These are phyloP conservation scores for Ulmus americana DNA, from an alignment of 331 rosid genomes.

Conservation along the genomic window DNA sequence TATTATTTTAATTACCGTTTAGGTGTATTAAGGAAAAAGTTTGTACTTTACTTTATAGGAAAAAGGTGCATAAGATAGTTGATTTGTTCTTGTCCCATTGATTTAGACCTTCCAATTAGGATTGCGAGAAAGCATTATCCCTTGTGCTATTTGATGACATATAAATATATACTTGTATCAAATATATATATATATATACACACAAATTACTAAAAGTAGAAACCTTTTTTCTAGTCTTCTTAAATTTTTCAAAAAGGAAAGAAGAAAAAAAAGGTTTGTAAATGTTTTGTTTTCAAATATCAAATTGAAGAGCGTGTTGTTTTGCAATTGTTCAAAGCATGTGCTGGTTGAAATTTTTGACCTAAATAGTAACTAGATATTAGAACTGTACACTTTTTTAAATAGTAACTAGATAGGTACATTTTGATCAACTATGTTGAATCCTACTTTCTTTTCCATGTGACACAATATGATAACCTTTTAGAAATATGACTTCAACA, in stretches of 20 bases:
- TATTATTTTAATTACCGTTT: constrained; percentile 4
- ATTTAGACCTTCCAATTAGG: constrained; percentile 14
- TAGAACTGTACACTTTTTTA: background rate
- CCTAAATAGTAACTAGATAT: background rate
- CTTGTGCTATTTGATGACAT: background rate
- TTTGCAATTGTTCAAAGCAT: background rate
- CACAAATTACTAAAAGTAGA: constrained; percentile 9
- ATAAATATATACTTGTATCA: background rate
- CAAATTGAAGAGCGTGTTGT: background rate
- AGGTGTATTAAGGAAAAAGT: constrained; percentile 5
- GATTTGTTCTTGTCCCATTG: constrained; percentile 8
- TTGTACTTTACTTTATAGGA: background rate
- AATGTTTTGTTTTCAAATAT: too few species aligned
- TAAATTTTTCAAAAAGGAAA: background rate
- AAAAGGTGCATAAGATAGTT: background rate
- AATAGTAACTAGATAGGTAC: too few species aligned
- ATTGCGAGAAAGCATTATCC: background rate
- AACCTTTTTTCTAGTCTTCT: background rate
- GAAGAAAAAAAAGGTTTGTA: too few species aligned
- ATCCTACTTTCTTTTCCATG: too few species aligned
- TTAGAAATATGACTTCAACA: too few species aligned
- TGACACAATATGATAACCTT: too few species aligned
- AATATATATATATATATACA: background rate
- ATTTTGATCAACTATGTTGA: too few species aligned
- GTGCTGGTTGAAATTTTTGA: background rate